Percentiles rank a stretch among this genome's conserved stretches.
Evolutionary conservation across 2,329 filamentous ascomycete genomes (phyloP).

Genomic region (Xylariaceae sp.): DNA sequence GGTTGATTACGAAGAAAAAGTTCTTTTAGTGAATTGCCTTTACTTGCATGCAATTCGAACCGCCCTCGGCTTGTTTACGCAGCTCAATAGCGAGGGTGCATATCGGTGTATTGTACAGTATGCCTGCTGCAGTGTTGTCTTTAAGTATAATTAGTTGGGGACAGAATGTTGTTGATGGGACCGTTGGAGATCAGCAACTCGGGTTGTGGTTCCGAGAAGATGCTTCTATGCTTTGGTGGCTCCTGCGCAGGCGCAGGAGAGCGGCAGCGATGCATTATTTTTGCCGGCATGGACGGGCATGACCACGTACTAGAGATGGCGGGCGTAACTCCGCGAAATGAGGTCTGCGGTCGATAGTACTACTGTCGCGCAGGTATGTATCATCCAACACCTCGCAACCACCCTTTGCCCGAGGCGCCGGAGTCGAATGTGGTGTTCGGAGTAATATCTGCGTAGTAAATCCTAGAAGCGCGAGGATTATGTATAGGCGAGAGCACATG

Average conservation of each 20-base stretch:
- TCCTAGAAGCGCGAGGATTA: conserved; percentile 1
- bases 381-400: no score
- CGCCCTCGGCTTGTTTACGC: no score
- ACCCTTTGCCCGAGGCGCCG: no score
- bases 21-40: no score
- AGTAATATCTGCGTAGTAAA: conserved; percentile 6
- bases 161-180: conserved; percentile 5
- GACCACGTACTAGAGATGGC: conserved; percentile 23
- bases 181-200: conserved; percentile 16
- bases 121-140: no score
- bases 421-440: no score
- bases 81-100: no score
- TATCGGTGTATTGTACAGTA: no score
- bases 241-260: conserved; percentile 20
- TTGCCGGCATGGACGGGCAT: conserved; percentile 30
- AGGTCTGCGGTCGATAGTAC: conserved; percentile 6
- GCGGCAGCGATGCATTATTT: conserved; percentile 27
- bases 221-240: conserved; percentile 18
- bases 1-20: no score
- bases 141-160: conserved; percentile 7
- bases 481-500: conserved; percentile 2
- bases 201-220: conserved; percentile 27
- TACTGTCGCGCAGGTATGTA: not conserved
- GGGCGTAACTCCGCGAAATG: conserved; percentile 15
- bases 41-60: no score